Percentiles rank a stretch among this genome's conserved stretches.
Evolutionary conservation across 2,329 filamentous ascomycete genomes (phyloP).

Genomic region (Aspergillus jensenii): DNA sequence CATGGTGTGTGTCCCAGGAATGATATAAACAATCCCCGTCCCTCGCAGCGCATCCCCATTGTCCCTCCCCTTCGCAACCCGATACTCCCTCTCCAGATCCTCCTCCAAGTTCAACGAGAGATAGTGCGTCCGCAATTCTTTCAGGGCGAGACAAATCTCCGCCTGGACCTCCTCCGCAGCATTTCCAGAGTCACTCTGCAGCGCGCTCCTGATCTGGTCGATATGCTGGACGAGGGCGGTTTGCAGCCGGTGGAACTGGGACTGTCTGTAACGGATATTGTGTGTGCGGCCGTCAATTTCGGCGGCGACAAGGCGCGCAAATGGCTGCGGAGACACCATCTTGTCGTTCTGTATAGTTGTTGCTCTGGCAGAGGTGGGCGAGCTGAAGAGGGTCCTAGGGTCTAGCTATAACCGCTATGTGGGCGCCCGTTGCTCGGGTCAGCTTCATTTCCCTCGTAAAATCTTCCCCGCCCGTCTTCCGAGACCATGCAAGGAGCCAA

Average conservation of each 20-base stretch:
- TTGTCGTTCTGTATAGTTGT: background rate
- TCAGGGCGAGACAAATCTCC: slow-evolving; percentile 26
- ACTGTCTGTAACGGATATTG: slow-evolving; percentile 40
- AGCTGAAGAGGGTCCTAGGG: background rate
- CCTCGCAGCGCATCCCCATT: slow-evolving; percentile 8
- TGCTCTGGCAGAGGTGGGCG: background rate
- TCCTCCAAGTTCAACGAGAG: slow-evolving; percentile 15
- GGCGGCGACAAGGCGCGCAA: slow-evolving; percentile 33
- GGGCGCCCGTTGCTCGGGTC: no score
- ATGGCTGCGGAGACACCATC: slow-evolving; percentile 15
- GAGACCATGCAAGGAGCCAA: background rate
- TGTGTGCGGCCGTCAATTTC: slow-evolving; percentile 40
- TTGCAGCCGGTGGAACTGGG: slow-evolving; percentile 41
- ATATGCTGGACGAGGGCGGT: slow-evolving; percentile 28
- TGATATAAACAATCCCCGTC: slow-evolving; percentile 45
- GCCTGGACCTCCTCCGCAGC: slow-evolving; percentile 34
- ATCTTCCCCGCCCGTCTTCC: no score
- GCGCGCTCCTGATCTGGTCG: slow-evolving; percentile 30
- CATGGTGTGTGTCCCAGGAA: slow-evolving; percentile 48
- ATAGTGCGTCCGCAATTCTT: slow-evolving; percentile 28
- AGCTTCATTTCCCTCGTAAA: no score
- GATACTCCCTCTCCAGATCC: slow-evolving; percentile 21
- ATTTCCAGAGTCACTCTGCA: slow-evolving; percentile 30
- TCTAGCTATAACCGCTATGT: no score
- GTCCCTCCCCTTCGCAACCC: slow-evolving; percentile 22